Evolutionary conservation across 371 early-diverging fungal genomes (phyloP).

Genomic region (Blyttiomyces sp.): DNA sequence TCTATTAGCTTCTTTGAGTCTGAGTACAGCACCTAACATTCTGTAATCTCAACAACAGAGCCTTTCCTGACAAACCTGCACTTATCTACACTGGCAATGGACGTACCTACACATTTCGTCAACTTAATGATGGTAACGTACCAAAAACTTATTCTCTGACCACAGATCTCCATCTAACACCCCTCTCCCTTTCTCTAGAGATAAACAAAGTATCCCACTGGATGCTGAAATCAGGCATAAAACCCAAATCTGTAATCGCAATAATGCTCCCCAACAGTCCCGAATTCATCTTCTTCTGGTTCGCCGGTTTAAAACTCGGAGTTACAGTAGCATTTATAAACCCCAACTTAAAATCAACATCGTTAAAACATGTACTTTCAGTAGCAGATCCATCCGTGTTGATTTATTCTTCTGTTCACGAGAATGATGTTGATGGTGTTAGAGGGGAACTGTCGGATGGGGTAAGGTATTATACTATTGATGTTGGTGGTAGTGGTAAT

Average conservation of each 20-base stretch:
- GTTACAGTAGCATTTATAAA: conserved; percentile 28
- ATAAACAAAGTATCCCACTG: neutral
- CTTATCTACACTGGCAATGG: conserved; percentile 1
- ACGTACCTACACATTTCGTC: neutral
- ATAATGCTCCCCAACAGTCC: conserved; percentile 17
- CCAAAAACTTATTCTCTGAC: neutral
- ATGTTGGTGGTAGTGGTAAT: too few relatives aligned
- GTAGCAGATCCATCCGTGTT: conserved; percentile 9
- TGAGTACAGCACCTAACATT: neutral
- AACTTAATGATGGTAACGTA: neutral
- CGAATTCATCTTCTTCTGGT: conserved; percentile 27
- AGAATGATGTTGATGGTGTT: too few relatives aligned
- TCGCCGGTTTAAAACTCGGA: conserved; percentile 31
- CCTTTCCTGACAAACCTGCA: conserved; percentile 1
- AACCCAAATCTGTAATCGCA: neutral
- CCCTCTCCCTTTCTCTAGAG: too few relatives aligned
- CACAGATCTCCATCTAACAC: neutral
- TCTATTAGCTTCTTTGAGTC: neutral
- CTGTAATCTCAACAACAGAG: too few relatives aligned
- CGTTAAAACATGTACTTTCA: conserved; percentile 21
- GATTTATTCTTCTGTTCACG: too few relatives aligned
- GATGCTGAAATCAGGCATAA: neutral
- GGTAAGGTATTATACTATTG: conserved; percentile 25
- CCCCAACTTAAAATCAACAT: conserved; percentile 21
- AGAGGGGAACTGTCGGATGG: conserved; percentile 11